Percentiles rank a stretch among this genome's conserved stretches.
phyloP scores from a whole-genome alignment of 176 grass and related monocot genomes.

The Tuctoria greenei region DNA sequence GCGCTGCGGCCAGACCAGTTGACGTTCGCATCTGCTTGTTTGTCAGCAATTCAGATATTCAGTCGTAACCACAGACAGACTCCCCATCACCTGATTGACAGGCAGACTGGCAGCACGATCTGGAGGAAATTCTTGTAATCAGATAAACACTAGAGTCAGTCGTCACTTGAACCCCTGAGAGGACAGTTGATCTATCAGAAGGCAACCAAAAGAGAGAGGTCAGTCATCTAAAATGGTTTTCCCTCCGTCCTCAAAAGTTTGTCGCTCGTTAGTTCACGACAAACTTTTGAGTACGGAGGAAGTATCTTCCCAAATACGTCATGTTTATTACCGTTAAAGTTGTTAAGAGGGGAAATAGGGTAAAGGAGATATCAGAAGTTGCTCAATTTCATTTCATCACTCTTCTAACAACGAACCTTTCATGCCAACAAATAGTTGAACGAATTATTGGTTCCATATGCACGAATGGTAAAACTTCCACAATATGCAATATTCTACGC shows the following conservation, averaged over 20 bases:
- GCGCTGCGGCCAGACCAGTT: conserved; percentile 53
- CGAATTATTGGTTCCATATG: background rate
- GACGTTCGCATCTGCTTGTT: conserved; percentile 36
- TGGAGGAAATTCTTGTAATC: background rate
- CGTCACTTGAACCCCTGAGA: background rate
- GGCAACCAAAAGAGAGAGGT: conserved; percentile 11
- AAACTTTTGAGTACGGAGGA: too few species aligned
- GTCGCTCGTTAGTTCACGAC: too few species aligned
- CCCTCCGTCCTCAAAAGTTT: too few species aligned
- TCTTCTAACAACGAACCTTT: conserved; percentile 22
- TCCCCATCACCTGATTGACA: conserved; percentile 11
- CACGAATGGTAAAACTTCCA: conserved; percentile 15
- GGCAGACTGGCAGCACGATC: background rate
- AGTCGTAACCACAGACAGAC: background rate
- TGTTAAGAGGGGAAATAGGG: background rate
- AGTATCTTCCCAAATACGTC: conserved; percentile 8
- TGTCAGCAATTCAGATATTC: background rate
- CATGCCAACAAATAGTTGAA: conserved; percentile 23
- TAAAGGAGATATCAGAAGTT: conserved; percentile 16
- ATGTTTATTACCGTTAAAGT: background rate
- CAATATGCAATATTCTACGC: background rate
- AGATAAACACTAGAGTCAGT: background rate
- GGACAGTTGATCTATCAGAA: too few species aligned
- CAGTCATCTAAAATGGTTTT: background rate
- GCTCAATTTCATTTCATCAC: conserved; percentile 17